Base-by-base conservation (phyloP, 139 green algal genomes). In the Chlorella sp. region DNA sequence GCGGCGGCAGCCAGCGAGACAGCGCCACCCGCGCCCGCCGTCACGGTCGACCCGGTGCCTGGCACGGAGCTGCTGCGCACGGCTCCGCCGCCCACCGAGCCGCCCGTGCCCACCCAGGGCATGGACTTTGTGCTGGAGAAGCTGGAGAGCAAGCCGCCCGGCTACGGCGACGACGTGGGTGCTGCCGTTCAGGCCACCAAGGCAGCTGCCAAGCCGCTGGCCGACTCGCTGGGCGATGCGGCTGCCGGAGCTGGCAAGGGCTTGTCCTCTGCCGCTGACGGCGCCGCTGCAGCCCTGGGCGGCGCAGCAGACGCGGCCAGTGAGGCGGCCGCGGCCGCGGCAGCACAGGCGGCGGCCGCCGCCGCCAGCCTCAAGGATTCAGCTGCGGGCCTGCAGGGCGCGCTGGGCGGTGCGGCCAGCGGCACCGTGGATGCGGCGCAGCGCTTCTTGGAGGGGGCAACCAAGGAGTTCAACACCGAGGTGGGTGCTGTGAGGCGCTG, bases 401-500 rank as follows among this genome's bases (percentile, higher is more conserved):
- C 75, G 32, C 38, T 68, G 9, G 88, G 70, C 78, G 74, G 69
- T 57, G 62, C 63, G 2, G 62, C 78, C 3, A 64, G 76, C 60
- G 38, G 62, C 78, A 64, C 41, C 1, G 62, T 44, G 26, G 26
- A 9, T 36, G 9, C 36, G 12, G 28, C 62, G 55, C 62, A 73
- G 62, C 62, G 63, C 62, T 74, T 83, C 12, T 4, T 73, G 38
- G 78, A 63, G 44, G 78, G n/a, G 1, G 62, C 78, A 0, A 36
- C 23, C 20, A 13, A n/a, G 11, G 78, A 83, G 78, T 74, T 83
- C 28, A 39, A 74, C 38, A 74, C 78, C 28, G 78, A 83, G 78
- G 62, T 69, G 7, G 11, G 51, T 15, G 44, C 44, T 51, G 44
- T 51, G 44, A 51, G 7, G 44, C 44, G 9, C 44, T 51, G 44